Percentiles rank a stretch among this genome's conserved stretches.
Conservation (phyloP, 192 early-diverging fungal species). For the Dimargaris cristalligena region DNA sequence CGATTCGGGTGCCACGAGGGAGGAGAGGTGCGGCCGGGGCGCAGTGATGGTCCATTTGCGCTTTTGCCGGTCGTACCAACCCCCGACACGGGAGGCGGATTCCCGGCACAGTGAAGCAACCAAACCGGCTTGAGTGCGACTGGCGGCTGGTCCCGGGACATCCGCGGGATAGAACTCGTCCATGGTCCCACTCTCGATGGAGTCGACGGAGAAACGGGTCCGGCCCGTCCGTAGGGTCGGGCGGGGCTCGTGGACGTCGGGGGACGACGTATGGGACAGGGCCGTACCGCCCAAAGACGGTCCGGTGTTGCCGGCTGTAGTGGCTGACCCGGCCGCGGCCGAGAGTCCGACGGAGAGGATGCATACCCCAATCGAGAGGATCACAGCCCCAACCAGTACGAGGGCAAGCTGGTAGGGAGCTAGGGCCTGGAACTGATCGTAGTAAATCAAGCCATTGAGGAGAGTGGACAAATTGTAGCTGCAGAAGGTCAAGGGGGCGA, state of each 20-base stretch:
- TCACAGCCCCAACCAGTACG: conserved; percentile 45
- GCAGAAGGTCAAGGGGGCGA: conserved; percentile 58
- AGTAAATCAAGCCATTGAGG: conserved; percentile 65
- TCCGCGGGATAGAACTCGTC: neutral
- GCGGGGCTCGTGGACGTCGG: neutral
- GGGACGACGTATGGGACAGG: neutral
- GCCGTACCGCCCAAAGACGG: neutral
- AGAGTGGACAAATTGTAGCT: conserved; percentile 55
- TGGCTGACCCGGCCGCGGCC: too few species aligned
- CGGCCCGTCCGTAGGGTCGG: neutral
- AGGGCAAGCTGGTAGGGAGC: conserved; percentile 38
- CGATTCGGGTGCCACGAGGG: neutral
- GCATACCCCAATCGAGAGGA: conserved; percentile 44
- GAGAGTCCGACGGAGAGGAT: conserved; percentile 27
- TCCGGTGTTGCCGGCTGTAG: neutral
- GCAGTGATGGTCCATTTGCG: neutral
- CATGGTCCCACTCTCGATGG: neutral
- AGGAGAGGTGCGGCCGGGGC: neutral
- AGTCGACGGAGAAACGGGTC: neutral
- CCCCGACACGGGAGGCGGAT: neutral
- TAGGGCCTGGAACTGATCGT: conserved; percentile 47
- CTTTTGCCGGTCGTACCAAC: neutral
- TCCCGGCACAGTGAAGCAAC: neutral
- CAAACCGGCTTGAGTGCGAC: neutral
- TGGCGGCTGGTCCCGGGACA: neutral